Conservation (phyloP, 2,329 filamentous ascomycete species). For the Cladophialophora carrionii region DNA sequence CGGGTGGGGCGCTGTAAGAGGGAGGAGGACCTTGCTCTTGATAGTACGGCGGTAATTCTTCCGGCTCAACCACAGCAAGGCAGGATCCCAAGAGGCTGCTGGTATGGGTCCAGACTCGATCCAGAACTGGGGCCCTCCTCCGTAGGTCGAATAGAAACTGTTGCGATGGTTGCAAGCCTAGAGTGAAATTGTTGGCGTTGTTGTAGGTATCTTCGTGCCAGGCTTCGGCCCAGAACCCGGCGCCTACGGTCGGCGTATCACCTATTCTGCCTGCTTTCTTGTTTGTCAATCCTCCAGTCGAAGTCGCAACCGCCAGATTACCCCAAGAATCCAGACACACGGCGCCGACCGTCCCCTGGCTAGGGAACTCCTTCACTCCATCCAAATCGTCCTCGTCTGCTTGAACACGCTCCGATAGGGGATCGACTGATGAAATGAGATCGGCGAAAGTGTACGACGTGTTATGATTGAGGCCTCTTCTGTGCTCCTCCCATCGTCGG, state of each 20-base stretch:
- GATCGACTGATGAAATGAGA: conserved; percentile 26
- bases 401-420: conserved; percentile 41
- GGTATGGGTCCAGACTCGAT: conserved; percentile 14
- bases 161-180: not conserved
- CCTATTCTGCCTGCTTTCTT: conserved; percentile 84
- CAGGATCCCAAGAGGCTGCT: conserved; percentile 19
- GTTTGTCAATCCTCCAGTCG: conserved; percentile 80
- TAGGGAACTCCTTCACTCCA: conserved; percentile 67
- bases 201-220: conserved; percentile 56
- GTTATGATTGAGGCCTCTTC: conserved; percentile 57
- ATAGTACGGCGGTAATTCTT: not conserved
- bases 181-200: not conserved
- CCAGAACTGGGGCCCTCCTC: conserved; percentile 1
- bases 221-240: conserved; percentile 88
- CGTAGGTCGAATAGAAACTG: not conserved
- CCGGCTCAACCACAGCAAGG: conserved; percentile 8
- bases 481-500: conserved; percentile 77
- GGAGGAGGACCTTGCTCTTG: conserved; percentile 9
- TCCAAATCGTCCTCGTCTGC: conserved; percentile 47
- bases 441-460: conserved; percentile 27
- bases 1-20: conserved; percentile 3
- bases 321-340: conserved; percentile 79
- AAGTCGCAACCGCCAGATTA: conserved; percentile 68
- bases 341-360: conserved; percentile 82
- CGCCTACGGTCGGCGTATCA: conserved; percentile 80